Conservation (phyloP, 768 basidiomycete genomes). For the Trametes elegans region DNA sequence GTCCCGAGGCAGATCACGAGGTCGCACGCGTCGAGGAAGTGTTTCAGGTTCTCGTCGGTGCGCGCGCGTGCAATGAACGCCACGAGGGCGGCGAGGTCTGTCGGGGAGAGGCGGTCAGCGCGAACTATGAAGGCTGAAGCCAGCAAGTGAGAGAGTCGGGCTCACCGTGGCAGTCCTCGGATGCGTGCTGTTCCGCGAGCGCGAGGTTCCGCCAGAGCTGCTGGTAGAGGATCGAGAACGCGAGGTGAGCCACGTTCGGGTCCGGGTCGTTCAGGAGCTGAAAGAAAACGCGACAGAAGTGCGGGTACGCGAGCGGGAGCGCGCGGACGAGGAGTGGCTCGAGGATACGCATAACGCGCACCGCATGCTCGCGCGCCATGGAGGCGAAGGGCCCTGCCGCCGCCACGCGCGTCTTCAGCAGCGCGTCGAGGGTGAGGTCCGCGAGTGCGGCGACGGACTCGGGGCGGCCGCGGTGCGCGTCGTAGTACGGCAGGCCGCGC, state of each 20-base stretch:
- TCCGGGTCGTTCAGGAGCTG: conserved; percentile 6
- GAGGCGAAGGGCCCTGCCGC: neutral
- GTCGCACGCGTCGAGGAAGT: conserved; percentile 17
- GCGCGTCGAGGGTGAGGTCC: conserved; percentile 14
- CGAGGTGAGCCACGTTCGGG: conserved; percentile 2
- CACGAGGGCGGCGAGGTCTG: conserved; percentile 8
- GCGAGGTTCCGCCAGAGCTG: conserved; percentile 11
- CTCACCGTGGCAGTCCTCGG: conserved; percentile 10
- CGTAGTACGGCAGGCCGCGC: conserved; percentile 9
- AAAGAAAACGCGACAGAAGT: conserved; percentile 9
- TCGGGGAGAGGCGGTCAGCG: neutral
- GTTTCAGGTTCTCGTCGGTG: neutral
- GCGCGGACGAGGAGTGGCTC: conserved; percentile 14
- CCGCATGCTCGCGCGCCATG: neutral
- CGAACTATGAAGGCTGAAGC: neutral
- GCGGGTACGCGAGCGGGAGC: conserved; percentile 1
- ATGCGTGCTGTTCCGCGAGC: conserved; percentile 1
- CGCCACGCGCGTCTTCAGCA: conserved; percentile 7
- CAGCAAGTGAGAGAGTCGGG: neutral
- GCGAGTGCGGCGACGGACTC: conserved; percentile 11
- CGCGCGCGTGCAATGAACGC: conserved; percentile 3
- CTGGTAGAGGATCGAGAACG: conserved; percentile 15
- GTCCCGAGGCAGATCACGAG: conserved; percentile 15
- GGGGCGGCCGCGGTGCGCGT: neutral
- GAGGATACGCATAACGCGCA: conserved; percentile 6